A percentile compares a stretch with the other conserved stretches of the same genome.
Conservation (phyloP, 495 filamentous ascomycete genomes). For the Neurospora sp. region DNA sequence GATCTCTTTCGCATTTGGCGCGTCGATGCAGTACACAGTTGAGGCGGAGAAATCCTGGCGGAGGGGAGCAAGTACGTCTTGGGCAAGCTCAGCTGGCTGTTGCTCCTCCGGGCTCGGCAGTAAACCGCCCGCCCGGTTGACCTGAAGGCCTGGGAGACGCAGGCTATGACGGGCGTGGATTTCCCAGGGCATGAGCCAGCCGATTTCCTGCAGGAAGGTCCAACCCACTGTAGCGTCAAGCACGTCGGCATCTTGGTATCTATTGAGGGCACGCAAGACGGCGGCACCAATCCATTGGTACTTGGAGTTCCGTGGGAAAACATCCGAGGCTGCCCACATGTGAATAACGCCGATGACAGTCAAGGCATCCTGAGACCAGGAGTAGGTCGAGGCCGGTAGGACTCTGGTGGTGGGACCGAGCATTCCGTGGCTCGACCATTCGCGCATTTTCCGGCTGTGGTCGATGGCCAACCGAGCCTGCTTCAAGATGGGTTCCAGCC, state of each 20-base stretch:
- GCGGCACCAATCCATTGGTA: conserved; percentile 54
- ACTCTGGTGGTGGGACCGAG: conserved; percentile 30
- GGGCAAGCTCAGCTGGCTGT: conserved; percentile 14
- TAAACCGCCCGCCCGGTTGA: conserved; percentile 34
- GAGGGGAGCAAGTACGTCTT: conserved; percentile 42
- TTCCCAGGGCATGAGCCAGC: conserved; percentile 73
- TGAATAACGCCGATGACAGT: conserved; percentile 62
- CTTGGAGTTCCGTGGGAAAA: conserved; percentile 34
- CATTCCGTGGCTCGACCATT: conserved; percentile 47
- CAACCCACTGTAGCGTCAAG: conserved; percentile 48
- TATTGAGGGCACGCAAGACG: conserved; percentile 59
- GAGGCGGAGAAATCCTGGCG: conserved; percentile 62
- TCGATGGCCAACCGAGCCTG: conserved; percentile 58
- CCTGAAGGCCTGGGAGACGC: conserved; percentile 38
- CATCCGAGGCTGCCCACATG: conserved; percentile 49
- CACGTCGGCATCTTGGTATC: conserved; percentile 50
- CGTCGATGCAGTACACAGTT: conserved; percentile 79
- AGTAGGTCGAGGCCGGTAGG: conserved; percentile 6
- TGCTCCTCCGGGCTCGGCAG: conserved; percentile 22
- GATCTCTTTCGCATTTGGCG: conserved; percentile 58
- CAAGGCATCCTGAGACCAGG: conserved; percentile 39
- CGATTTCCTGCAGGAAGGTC: conserved; percentile 77
- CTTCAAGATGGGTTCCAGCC: conserved; percentile 31
- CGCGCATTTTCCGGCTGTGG: conserved; percentile 51
- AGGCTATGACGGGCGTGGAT: conserved; percentile 54